These are phyloP conservation scores for Fusarium agapanthi DNA, from an alignment of 2,329 filamentous ascomycete genomes.

Conservation along the genomic window DNA sequence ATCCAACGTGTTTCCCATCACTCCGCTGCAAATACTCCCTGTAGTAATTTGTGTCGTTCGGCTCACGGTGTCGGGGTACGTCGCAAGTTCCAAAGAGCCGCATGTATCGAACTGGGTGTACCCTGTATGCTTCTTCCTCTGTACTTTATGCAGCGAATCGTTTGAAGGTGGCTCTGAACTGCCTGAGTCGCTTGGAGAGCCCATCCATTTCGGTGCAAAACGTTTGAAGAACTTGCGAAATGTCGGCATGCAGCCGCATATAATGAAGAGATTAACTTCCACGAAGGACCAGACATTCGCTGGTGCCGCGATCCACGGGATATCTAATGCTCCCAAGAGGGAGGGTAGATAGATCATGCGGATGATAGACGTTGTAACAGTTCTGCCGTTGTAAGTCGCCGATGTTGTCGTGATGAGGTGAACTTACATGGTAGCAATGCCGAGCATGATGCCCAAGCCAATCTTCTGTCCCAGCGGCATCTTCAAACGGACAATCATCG, in stretches of 20 bases:
- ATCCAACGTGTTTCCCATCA: neutral
- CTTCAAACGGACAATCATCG: constrained; percentile 53
- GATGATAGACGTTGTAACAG: constrained; percentile 45
- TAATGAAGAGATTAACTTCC: constrained; percentile 45
- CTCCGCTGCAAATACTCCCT: neutral
- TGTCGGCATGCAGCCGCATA: constrained; percentile 40
- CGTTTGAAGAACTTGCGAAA: constrained; percentile 64
- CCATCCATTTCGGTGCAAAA: constrained; percentile 70
- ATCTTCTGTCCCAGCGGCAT: constrained; percentile 57
- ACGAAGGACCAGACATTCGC: constrained; percentile 44
- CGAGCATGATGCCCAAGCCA: constrained; percentile 54
- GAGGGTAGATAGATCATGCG: constrained; percentile 40
- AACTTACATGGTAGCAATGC: constrained; percentile 48
- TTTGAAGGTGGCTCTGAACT: neutral
- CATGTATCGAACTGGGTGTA: constrained; percentile 14
- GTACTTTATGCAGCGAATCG: neutral
- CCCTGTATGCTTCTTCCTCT: constrained; percentile 18
- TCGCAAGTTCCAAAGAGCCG: neutral
- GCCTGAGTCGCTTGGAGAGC: constrained; percentile 64
- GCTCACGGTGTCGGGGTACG: neutral
- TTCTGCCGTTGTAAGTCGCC: constrained; percentile 27
- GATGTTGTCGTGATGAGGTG: rapidly evolving
- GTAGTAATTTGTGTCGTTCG: neutral
- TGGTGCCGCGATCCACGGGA: constrained; percentile 29
- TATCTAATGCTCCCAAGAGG: constrained; percentile 25